These are phyloP conservation scores for Flagelloscypha sp. DNA, from an alignment of 768 basidiomycete genomes.

Conservation along the genomic window DNA sequence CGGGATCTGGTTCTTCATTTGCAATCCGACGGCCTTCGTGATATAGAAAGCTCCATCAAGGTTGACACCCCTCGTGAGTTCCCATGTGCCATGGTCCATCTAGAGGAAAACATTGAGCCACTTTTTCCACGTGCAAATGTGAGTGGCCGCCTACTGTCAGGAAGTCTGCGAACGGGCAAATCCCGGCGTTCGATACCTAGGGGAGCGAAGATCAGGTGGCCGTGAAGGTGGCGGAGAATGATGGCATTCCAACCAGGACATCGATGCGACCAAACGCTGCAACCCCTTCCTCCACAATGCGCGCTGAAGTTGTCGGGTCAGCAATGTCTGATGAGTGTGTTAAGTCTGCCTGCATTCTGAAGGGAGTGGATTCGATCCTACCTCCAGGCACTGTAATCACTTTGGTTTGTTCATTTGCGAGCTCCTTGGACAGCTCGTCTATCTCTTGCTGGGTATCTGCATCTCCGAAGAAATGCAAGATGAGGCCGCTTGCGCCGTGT, in stretches of 20 bases:
- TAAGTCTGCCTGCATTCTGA: too few species aligned
- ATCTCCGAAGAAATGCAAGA: constrained; percentile 65
- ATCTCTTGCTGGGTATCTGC: constrained; percentile 43
- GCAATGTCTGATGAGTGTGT: too few species aligned
- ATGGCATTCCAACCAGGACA: constrained; percentile 35
- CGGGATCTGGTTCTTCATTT: constrained; percentile 62
- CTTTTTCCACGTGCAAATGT: too few species aligned
- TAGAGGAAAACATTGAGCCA: too few species aligned
- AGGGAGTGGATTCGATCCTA: too few species aligned
- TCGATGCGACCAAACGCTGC: constrained; percentile 58
- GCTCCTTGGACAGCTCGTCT: constrained; percentile 33
- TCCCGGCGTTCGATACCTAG: constrained; percentile 51
- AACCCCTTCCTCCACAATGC: constrained; percentile 59
- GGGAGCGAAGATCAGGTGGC: constrained; percentile 15
- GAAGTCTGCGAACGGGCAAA: constrained; percentile 74
- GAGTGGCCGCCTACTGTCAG: constrained; percentile 59
- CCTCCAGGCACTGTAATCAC: constrained; percentile 48
- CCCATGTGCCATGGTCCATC: constrained; percentile 40
- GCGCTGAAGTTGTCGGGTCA: constrained; percentile 40
- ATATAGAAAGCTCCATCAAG: constrained; percentile 71
- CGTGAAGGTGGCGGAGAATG: background rate
- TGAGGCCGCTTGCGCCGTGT: constrained; percentile 54
- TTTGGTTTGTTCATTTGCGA: constrained; percentile 31
- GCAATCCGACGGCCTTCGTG: constrained; percentile 63
- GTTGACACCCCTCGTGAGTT: constrained; percentile 46